These are phyloP conservation scores for Chaetoceros tenuissimus DNA, from an alignment of 108 stramenopile species.

Conservation along the genomic window DNA sequence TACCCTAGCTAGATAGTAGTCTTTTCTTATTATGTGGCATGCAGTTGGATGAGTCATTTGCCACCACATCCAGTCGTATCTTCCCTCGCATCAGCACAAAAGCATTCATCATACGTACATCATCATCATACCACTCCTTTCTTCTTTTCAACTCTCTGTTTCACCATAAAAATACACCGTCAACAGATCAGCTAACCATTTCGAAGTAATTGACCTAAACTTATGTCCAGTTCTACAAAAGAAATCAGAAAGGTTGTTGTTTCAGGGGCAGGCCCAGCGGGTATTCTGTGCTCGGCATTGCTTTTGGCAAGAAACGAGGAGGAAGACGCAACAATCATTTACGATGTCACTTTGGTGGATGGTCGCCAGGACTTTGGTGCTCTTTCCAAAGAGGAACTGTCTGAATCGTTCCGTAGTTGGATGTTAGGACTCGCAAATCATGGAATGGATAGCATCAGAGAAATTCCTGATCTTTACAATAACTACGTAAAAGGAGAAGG, in stretches of 20 bases:
- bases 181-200: too few species aligned
- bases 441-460: conserved; percentile 34
- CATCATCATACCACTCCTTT: too few species aligned
- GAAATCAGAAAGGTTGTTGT: conserved; percentile 23
- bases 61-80: too few species aligned
- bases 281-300: conserved; percentile 38
- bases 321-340: conserved; percentile 9
- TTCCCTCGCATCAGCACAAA: too few species aligned
- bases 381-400: conserved; percentile 20
- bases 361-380: conserved; percentile 25
- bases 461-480: conserved; percentile 27
- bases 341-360: conserved; percentile 40
- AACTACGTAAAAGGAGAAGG: conserved; percentile 34
- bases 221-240: too few species aligned
- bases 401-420: conserved; percentile 33
- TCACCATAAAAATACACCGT: too few species aligned
- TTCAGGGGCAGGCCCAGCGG: conserved; percentile 51
- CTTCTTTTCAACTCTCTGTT: too few species aligned
- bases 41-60: too few species aligned
- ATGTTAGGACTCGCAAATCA: conserved; percentile 47
- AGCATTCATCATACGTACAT: too few species aligned
- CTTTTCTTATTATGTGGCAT: too few species aligned
- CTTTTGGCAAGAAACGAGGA: conserved; percentile 32
- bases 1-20: too few species aligned
- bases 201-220: too few species aligned